A percentile compares a stretch with the other conserved stretches of the same genome.
phyloP scores from a whole-genome alignment of 495 filamentous ascomycete species.

The Saxispiralis lemnorum region DNA sequence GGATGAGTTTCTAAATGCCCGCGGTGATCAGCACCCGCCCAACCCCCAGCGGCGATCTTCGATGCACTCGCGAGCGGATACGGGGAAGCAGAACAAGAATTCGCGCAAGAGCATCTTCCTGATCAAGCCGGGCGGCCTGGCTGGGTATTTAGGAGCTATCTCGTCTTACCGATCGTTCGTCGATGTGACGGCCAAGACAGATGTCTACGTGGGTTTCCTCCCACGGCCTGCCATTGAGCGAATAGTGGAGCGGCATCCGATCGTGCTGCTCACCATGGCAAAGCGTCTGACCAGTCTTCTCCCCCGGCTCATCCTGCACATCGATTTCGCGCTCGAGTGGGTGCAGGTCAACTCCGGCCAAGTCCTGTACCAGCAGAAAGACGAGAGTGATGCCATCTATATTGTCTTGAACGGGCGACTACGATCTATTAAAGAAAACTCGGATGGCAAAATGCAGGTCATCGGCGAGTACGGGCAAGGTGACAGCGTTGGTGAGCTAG shows the following conservation, averaged over 20 bases:
- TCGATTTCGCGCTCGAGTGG: slow-evolving; percentile 97
- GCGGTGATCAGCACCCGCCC: background rate
- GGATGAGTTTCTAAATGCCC: background rate
- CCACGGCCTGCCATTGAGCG: slow-evolving; percentile 72
- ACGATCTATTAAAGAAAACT: slow-evolving; percentile 56
- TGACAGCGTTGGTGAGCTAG: slow-evolving; percentile 90
- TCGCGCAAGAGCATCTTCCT: slow-evolving; percentile 62
- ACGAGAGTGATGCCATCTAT: slow-evolving; percentile 96
- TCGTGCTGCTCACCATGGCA: slow-evolving; percentile 84
- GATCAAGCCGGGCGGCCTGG: slow-evolving; percentile 87
- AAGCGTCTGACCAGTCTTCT: slow-evolving; percentile 80
- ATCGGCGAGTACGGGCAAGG: slow-evolving; percentile 90
- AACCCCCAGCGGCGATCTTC: slow-evolving; percentile 12
- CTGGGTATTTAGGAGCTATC: slow-evolving; percentile 82
- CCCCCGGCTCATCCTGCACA: slow-evolving; percentile 82
- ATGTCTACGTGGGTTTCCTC: slow-evolving; percentile 94
- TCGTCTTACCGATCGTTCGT: slow-evolving; percentile 93
- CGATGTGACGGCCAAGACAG: slow-evolving; percentile 90
- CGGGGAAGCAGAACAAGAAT: slow-evolving; percentile 21
- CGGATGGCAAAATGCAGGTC: slow-evolving; percentile 69
- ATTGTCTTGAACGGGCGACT: slow-evolving; percentile 89
- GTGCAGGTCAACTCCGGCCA: slow-evolving; percentile 88
- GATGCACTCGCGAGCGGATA: background rate
- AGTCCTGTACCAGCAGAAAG: slow-evolving; percentile 80
- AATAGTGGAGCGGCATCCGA: slow-evolving; percentile 79